Base-by-base conservation (phyloP, 331 rosid genomes). In the Quercus lobata region DNA sequence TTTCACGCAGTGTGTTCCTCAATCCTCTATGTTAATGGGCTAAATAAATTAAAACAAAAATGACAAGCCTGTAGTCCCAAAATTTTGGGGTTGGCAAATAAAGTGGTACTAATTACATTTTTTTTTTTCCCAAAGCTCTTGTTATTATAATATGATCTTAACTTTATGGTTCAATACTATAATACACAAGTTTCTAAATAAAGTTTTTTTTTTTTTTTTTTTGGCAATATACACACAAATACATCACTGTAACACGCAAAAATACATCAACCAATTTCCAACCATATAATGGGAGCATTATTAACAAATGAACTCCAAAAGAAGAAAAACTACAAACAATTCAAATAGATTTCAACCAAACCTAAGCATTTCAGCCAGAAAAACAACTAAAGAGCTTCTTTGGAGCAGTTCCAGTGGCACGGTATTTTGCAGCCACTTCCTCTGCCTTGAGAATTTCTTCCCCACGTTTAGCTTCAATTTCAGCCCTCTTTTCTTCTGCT, bases 401-500 rank as follows among this genome's bases (percentile, higher is more conserved):
- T 25, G 99, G 97, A 65, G 86, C 79, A 7, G 88, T 88, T 85
- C 97, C 97, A 27, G 97, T 89, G 75, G 99, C 94, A 55, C 89
- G 91, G 83, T 86, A 83, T 73, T 96, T 96, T 30, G 97, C 97
- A 57, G 95, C 91, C 10, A 60, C 44, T 81, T 96, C 98, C 84
- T 93, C 99, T 30, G 92, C 94, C 89, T 92, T 93, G 71, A 91
- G 91, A 76, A 86, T 19, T n/a, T 88, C 98, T 84, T 90, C 94
- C 11, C 90, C 94, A 18, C 81, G 84, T 62, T 83, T 85, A 29
- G 99, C 99, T 78, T 90, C 99, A 85, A 86, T 81, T 0, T 7
- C 0, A 22, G 97, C 99, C 85, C 82, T 96, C 90, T 80, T 90
- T 74, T 93, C 98, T 79, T 96, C 99, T 62, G 97, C 99, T 21